phyloP scores from a whole-genome alignment of 202 grass and related monocot genomes.

The Hordeum pubiflorum region DNA sequence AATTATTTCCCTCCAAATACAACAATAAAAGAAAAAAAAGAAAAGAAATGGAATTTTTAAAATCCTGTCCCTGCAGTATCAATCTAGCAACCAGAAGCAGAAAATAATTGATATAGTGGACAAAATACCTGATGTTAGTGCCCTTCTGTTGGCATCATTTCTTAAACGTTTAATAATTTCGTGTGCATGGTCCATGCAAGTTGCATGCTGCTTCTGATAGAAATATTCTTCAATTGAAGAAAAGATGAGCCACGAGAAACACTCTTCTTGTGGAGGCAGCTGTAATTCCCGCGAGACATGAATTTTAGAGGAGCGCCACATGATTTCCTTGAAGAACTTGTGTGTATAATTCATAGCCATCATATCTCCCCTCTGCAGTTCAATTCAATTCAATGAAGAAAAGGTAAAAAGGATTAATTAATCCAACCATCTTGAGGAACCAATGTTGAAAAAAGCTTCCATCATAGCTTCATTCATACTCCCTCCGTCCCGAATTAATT shows the following conservation, averaged over 20 bases:
- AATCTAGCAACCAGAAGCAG: background rate
- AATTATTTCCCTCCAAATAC: slow-evolving; percentile 9
- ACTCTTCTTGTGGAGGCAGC: slow-evolving; percentile 80
- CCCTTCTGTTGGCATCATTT: slow-evolving; percentile 42
- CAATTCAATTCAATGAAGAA: slow-evolving; percentile 45
- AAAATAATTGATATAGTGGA: slow-evolving; percentile 6
- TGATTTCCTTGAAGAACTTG: slow-evolving; percentile 77
- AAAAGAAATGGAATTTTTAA: slow-evolving; percentile 22
- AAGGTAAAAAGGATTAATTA: slow-evolving; percentile 25
- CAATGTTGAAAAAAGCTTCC: slow-evolving; percentile 7
- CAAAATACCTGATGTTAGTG: slow-evolving; percentile 41
- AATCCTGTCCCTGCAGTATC: background rate
- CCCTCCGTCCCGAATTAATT: too few relatives aligned
- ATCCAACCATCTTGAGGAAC: slow-evolving; percentile 28
- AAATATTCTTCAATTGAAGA: slow-evolving; percentile 97
- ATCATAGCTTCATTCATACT: background rate
- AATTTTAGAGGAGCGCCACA: slow-evolving; percentile 92
- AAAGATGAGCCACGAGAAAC: slow-evolving; percentile 74
- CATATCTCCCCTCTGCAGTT: slow-evolving; percentile 55
- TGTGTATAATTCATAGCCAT: slow-evolving; percentile 77
- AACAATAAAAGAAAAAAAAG: background rate
- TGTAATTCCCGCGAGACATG: slow-evolving; percentile 83
- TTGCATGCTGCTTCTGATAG: slow-evolving; percentile 89
- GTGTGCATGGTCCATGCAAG: slow-evolving; percentile 83
- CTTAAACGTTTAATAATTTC: slow-evolving; percentile 87